Conservation (phyloP, 1,139 yeast genomes). For the Saccharomyces uvarum region DNA sequence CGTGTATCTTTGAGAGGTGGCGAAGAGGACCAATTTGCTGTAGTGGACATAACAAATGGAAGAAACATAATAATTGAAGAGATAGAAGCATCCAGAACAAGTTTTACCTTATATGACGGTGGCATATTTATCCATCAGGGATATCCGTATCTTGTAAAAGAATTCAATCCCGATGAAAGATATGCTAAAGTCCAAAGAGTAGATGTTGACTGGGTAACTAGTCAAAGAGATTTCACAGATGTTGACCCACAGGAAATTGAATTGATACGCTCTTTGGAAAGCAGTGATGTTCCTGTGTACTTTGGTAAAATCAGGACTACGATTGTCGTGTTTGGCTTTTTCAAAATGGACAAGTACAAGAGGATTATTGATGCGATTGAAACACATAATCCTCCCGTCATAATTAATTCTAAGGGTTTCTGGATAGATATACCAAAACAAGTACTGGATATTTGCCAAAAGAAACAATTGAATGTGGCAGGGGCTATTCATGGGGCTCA, state of each 20-base stretch:
- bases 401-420: slow-evolving; percentile 63
- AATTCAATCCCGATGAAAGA: slow-evolving; percentile 65
- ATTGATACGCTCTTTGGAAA: slow-evolving; percentile 45
- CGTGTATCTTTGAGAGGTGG: slow-evolving; percentile 72
- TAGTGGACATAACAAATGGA: slow-evolving; percentile 75
- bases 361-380: slow-evolving; percentile 87
- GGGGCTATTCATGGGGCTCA: slow-evolving; percentile 97
- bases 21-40: slow-evolving; percentile 74
- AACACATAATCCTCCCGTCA: slow-evolving; percentile 79
- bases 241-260: slow-evolving; percentile 80
- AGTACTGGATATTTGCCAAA: slow-evolving; percentile 51
- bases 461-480: slow-evolving; percentile 58
- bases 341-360: slow-evolving; percentile 68
- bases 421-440: slow-evolving; percentile 79
- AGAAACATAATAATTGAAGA: slow-evolving; percentile 76
- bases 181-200: slow-evolving; percentile 82
- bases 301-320: slow-evolving; percentile 70
- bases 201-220: slow-evolving; percentile 87
- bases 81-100: slow-evolving; percentile 81
- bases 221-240: slow-evolving; percentile 85
- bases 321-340: slow-evolving; percentile 81
- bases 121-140: slow-evolving; percentile 95
- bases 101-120: slow-evolving; percentile 90
- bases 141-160: slow-evolving; percentile 73
- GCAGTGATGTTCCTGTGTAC: slow-evolving; percentile 57